These are phyloP conservation scores for Circinella umbellata DNA, from an alignment of 371 early-diverging fungal genomes.

Conservation along the genomic window DNA sequence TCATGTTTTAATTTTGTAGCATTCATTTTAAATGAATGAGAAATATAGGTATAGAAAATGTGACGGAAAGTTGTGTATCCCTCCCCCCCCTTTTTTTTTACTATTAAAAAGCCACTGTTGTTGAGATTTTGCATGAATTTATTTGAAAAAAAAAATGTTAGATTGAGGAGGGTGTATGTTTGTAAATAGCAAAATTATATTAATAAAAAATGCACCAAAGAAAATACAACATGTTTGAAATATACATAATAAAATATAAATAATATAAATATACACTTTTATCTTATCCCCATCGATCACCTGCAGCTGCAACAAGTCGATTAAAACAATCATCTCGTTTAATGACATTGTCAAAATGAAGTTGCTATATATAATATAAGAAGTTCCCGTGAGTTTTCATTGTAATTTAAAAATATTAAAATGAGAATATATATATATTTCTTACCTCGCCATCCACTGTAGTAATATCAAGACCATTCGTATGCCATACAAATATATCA, in stretches of 20 bases:
- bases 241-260: background rate
- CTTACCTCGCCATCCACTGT: slow-evolving; percentile 31
- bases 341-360: slow-evolving; percentile 45
- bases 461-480: slow-evolving; percentile 38
- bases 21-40: background rate
- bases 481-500: slow-evolving; percentile 42
- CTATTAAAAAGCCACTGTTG: too few species aligned
- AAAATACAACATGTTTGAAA: background rate
- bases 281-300: slow-evolving; percentile 22
- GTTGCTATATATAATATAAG: slow-evolving; percentile 12
- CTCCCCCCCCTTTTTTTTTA: too few species aligned
- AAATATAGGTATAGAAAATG: background rate
- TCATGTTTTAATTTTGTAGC: background rate
- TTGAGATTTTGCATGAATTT: too few species aligned
- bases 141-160: too few species aligned
- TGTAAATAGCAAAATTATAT: too few species aligned
- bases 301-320: slow-evolving; percentile 36
- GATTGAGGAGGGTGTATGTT: too few species aligned
- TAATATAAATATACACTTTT: background rate
- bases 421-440: background rate
- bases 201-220: too few species aligned
- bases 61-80: too few species aligned
- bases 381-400: background rate
- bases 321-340: slow-evolving; percentile 51
- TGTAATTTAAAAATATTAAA: too few species aligned